Conservation (phyloP, 2,329 filamentous ascomycete species). For the Stachybotrys elegans region DNA sequence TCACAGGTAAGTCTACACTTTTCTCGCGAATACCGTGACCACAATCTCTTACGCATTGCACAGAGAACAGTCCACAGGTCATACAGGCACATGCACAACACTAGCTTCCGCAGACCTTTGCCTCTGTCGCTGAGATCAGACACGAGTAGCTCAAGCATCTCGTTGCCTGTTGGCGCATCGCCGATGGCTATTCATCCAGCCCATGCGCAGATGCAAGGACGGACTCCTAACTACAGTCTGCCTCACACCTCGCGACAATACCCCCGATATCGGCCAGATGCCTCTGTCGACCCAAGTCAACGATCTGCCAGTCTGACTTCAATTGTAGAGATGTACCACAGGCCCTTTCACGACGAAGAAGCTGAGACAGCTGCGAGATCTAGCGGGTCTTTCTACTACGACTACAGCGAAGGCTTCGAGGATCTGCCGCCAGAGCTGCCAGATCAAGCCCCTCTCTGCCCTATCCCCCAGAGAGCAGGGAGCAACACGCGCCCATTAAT, state of each 20-base stretch:
- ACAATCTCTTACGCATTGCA: slow-evolving; percentile 5
- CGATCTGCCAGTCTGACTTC: slow-evolving; percentile 46
- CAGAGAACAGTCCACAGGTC: slow-evolving; percentile 41
- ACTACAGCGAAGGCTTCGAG: slow-evolving; percentile 49
- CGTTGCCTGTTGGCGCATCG: slow-evolving; percentile 26
- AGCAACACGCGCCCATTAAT: slow-evolving; percentile 19
- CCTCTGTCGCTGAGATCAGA: slow-evolving; percentile 35
- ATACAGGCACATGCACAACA: slow-evolving; percentile 32
- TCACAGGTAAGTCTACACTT: slow-evolving; percentile 33
- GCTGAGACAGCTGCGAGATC: slow-evolving; percentile 21
- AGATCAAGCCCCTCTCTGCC: slow-evolving; percentile 20
- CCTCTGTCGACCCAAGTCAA: slow-evolving; percentile 29
- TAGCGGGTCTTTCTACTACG: slow-evolving; percentile 41
- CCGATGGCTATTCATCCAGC: slow-evolving; percentile 16
- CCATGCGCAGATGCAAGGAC: slow-evolving; percentile 17
- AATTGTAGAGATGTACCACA: slow-evolving; percentile 42
- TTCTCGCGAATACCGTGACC: slow-evolving; percentile 2
- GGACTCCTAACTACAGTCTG: slow-evolving; percentile 31
- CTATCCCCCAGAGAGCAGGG: slow-evolving; percentile 21
- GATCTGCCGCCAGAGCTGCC: slow-evolving; percentile 13
- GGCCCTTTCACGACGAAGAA: slow-evolving; percentile 18
- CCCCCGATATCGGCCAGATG: slow-evolving; percentile 25
- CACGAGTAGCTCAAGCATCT: slow-evolving; percentile 34
- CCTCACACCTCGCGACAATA: slow-evolving; percentile 20
- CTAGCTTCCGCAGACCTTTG: slow-evolving; percentile 28